These are phyloP conservation scores for Amanita molliuscula DNA, from an alignment of 768 basidiomycete genomes.

Conservation along the genomic window DNA sequence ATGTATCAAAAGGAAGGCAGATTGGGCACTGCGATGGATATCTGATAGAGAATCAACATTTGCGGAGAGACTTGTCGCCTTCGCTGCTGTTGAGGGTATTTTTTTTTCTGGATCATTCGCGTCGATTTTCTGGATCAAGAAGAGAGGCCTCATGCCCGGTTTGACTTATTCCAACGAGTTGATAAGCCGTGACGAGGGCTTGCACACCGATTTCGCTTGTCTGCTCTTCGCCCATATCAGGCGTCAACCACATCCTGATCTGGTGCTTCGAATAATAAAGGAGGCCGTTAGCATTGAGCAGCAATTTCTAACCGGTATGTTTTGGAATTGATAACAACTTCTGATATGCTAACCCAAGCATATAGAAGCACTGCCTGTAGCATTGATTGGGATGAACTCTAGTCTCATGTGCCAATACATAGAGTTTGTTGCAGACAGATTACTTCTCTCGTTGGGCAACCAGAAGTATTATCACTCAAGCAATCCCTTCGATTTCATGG, in stretches of 20 bases:
- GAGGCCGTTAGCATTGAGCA: slow-evolving; percentile 87
- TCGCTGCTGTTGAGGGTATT: slow-evolving; percentile 95
- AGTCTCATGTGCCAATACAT: slow-evolving; percentile 88
- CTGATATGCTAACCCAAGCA: neutral
- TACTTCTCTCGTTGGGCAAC: slow-evolving; percentile 81
- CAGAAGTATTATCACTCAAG: slow-evolving; percentile 58
- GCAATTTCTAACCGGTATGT: slow-evolving; percentile 73
- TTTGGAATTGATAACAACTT: slow-evolving; percentile 16
- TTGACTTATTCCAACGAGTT: slow-evolving; percentile 96
- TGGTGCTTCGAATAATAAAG: slow-evolving; percentile 60
- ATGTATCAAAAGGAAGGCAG: slow-evolving; percentile 84
- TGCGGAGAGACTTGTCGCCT: slow-evolving; percentile 86
- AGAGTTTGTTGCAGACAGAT: slow-evolving; percentile 86
- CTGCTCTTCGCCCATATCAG: slow-evolving; percentile 81
- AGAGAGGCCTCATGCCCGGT: slow-evolving; percentile 95
- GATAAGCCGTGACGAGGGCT: slow-evolving; percentile 93
- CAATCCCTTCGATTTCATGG: slow-evolving; percentile 88
- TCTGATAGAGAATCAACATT: slow-evolving; percentile 72
- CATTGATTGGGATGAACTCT: slow-evolving; percentile 91
- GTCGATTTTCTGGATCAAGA: slow-evolving; percentile 97
- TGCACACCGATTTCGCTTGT: slow-evolving; percentile 97
- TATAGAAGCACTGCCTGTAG: slow-evolving; percentile 75
- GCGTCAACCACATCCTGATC: slow-evolving; percentile 78
- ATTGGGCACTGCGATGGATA: slow-evolving; percentile 95
- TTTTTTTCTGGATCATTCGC: slow-evolving; percentile 97